Base-by-base conservation (phyloP, 192 early-diverging fungal species). In the Coemansia guatemalensis region DNA sequence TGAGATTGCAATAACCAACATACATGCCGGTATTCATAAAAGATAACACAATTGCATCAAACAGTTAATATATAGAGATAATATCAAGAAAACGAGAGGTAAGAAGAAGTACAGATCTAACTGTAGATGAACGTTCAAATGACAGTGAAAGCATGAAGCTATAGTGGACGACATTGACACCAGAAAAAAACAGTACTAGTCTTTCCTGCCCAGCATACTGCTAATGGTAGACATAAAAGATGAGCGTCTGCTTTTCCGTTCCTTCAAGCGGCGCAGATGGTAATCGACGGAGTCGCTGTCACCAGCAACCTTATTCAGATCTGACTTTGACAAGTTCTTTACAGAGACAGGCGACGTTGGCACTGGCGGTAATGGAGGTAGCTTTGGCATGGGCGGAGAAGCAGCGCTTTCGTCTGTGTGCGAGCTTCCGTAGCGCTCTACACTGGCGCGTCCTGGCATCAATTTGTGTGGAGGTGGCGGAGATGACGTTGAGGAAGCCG, bases 221-320 rank as follows among this genome's bases (percentile, higher is more conserved):
- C 60, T 74, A 26, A 80, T 70, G 5, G 78, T 80, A 5, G 71
- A 60, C 78, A 80, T 74, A 41, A 80, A 71, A 48, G 78, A 80
- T 11, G 72, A 71, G n/a, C 78, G 78, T 0, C 78, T 60, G 33
- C 67, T 60, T 50, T 79, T 79, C 18, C 61, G 58, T 6, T 68
- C 62, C 20, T 66, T 63, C 17, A 74, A 64, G 5, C 71, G 64
- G 9, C 68, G 67, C 53, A 73, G 58, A 39, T 73, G 77, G 32
- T 80, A 65, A 41, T 80, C 77, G 27, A 71, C 71, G 24, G 71
- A 80, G 44, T 80, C 77, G 14, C 22, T 60, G 8, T 80, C 77
- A 22, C 61, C 65, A 0, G 59, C 50, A 23, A 53, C 52, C n/a
- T 53, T 60, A 41, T 62, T 68, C 5, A 60, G 33, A 20, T 48